Evolutionary conservation across 306 rosid genomes (phyloP), one percentile per base, ranked within the genome.

Genomic region (Cyamopsis tetragonoloba): DNA sequence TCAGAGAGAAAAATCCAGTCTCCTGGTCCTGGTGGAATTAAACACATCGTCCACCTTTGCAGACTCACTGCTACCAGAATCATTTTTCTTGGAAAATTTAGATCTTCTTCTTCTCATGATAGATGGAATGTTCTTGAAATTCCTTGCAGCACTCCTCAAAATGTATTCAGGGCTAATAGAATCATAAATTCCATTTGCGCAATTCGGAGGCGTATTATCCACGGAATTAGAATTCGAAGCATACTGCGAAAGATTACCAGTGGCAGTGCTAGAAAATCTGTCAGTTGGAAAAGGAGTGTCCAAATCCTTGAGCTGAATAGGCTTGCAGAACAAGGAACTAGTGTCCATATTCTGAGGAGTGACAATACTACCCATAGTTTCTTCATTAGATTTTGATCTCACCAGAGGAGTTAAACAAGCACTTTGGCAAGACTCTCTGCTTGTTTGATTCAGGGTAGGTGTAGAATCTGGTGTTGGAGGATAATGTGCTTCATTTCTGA

Each of bases 41-140:
- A n/a, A n/a, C n/a, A n/a, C n/a, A n/a, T n/a, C n/a, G n/a, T n/a
- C n/a, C n/a, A n/a, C n/a, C n/a, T n/a, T n/a, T n/a, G n/a, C n/a
- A n/a, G n/a, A n/a, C n/a, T n/a, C n/a, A n/a, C n/a, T n/a, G n/a
- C n/a, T n/a, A n/a, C n/a, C n/a, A 28, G 32, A 2, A 28, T 2
- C 5, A 6, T 42, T 42, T 14, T 42, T 4, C 20, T 47, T 41
- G 44, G 59, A 49, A 4, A 13, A 18, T 22, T 20, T 9, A 22
- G 14, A 7, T 3, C 26, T 47, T 32, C 72, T 64, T 75, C 54
- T 80, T 59, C 78, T 64, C 31, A 80, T 59, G 66, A 75, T 81
- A 31, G 85, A 73, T 14, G 85, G 85, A 2, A 56, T 31, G 24
- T 64, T 54, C 59, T 68, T 63, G 24, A 34, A 81, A 27, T 39